Conservation (phyloP, 1,139 yeast species). For the Kurtzmaniella natalensis region DNA sequence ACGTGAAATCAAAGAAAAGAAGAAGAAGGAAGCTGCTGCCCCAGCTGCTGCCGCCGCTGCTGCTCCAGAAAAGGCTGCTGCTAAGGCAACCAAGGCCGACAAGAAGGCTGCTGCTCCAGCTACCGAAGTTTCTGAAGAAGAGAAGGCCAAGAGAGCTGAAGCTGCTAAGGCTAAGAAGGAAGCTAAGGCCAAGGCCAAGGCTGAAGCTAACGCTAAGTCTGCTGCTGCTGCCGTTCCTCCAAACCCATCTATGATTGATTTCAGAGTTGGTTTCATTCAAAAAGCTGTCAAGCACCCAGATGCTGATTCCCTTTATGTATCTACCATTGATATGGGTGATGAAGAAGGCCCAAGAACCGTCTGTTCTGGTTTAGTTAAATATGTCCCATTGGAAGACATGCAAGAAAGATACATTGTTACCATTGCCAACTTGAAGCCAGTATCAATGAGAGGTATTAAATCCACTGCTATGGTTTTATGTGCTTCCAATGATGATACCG, state of each 20-base stretch:
- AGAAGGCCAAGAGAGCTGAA: constrained; percentile 53
- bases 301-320: constrained; percentile 93
- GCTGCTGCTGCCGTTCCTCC: constrained; percentile 59
- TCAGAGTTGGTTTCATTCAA: constrained; percentile 94
- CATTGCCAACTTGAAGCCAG: constrained; percentile 60
- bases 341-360: constrained; percentile 97
- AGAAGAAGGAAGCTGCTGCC: constrained; percentile 34
- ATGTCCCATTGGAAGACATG: constrained; percentile 44
- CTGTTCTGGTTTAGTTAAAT: constrained; percentile 77
- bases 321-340: constrained; percentile 96
- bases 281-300: constrained; percentile 97
- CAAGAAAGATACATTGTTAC: constrained; percentile 47
- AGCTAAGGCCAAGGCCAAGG: constrained; percentile 65
- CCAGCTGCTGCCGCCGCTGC: constrained; percentile 26
- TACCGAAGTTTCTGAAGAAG: constrained; percentile 47
- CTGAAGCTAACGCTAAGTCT: constrained; percentile 52
- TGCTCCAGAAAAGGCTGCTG: constrained; percentile 19
- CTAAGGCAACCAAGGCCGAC: constrained; percentile 21
- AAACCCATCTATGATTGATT: constrained; percentile 80
- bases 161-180: constrained; percentile 73
- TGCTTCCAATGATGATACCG: constrained; percentile 66
- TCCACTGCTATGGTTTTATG: constrained; percentile 96
- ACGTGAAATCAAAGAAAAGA: constrained; percentile 47
- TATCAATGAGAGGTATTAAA: constrained; percentile 80
- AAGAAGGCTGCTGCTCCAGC: constrained; percentile 12